Conservation (phyloP, 1,284 basidiomycete species). For the Malassezia brasiliensis region DNA sequence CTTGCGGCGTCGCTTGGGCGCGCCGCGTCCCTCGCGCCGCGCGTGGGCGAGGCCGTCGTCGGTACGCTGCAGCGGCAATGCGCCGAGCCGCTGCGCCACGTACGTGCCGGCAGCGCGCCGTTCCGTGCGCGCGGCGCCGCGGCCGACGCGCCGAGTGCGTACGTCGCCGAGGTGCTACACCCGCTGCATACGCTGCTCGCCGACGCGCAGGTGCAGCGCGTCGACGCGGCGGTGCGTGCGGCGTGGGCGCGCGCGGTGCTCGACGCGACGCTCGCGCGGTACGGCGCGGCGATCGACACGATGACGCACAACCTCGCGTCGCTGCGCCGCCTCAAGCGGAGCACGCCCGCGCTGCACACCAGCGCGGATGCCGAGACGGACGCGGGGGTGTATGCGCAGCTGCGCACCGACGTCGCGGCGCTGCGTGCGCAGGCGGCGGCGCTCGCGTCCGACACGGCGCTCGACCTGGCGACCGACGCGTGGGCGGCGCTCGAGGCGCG, state of each 20-base stretch:
- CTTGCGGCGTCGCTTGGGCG: constrained; percentile 16
- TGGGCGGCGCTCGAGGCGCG: not conserved
- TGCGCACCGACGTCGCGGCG: constrained; percentile 3
- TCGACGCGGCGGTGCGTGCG: not conserved
- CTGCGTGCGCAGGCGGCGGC: not conserved
- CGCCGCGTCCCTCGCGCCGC: not conserved
- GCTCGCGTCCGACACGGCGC: not conserved
- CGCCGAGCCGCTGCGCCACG: constrained; percentile 71
- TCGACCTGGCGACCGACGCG: not conserved
- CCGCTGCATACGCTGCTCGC: constrained; percentile 54
- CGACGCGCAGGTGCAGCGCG: not conserved
- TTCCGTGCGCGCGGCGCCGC: constrained; percentile 53
- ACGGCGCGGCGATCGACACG: constrained; percentile 27
- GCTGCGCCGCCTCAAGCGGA: constrained; percentile 35
- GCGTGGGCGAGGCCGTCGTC: constrained; percentile 10
- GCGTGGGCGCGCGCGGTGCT: constrained; percentile 20
- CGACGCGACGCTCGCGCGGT: constrained; percentile 18
- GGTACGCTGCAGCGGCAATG: constrained; percentile 65
- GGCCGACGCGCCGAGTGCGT: constrained; percentile 60
- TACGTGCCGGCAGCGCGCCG: constrained; percentile 76
- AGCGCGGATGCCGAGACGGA: not conserved
- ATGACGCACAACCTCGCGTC: constrained; percentile 40
- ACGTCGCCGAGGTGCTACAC: constrained; percentile 67
- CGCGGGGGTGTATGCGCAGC: constrained; percentile 6
- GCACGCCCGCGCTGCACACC: constrained; percentile 7